Base-by-base conservation (phyloP, 495 filamentous ascomycete species). In the Margaritispora aquatica region DNA sequence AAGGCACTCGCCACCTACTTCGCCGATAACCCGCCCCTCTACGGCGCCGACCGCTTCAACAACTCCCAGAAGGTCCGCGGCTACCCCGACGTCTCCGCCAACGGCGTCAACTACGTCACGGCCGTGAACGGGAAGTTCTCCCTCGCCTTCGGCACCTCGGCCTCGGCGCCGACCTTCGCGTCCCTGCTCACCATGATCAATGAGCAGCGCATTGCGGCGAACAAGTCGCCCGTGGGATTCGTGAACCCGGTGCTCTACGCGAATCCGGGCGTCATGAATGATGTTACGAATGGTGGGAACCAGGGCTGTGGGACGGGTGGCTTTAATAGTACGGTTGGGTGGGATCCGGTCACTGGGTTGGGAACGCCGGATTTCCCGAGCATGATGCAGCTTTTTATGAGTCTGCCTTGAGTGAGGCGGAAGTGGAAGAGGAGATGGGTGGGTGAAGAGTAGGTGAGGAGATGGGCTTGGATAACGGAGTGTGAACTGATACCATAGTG, bases 21-120 rank as follows among this genome's bases (percentile, higher is more conserved):
- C 59, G 57, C 62, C 15, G 71, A 72, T 44, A 71, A 80, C 23
- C 72, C 79, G 3, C 76, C 59, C 1, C 27, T 57, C 0, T 67
- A 67, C 38, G 55, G 54, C 13, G 54, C 65, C 11, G 59, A 60
- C 24, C 58, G 54, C n/a, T 67, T 47, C 2, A 85, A 81, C 59
- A 84, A 85, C 0, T 73, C 83, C 5, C 84, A 84, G 0, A 54
- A 26, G 13, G 60, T 52, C 15, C 78, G 87, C 24, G 87, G 75
- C 0, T 87, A 81, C 54, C 86, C 87, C 0, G 87, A 90, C 54
- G 77, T 90, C 23, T 70, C 80, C 1, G 83, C 84, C 9, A 78
- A 81, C 19, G 85, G 80, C 22, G 83, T 83, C 26, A 79, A 82
- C 51, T 77, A 84, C 57, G 66, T 80, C 19, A 72, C 84, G 19